Evolutionary conservation across 345 rosid species (phyloP).

Genomic region (Carallia pectinifolia): DNA sequence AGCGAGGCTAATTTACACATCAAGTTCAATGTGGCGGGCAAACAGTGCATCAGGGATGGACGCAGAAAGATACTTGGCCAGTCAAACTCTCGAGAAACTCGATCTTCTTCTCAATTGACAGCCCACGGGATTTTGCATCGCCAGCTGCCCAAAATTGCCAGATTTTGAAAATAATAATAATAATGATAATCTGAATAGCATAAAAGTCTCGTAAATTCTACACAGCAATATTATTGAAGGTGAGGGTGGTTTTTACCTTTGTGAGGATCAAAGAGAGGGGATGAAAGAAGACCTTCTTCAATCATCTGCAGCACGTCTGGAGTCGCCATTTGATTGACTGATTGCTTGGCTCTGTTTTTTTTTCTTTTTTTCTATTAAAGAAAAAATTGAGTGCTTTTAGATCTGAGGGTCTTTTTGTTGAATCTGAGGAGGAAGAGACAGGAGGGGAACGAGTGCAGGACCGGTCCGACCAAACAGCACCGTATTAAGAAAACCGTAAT

Average conservation of each 20-base stretch:
- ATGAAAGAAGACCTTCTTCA: slow-evolving; percentile 45
- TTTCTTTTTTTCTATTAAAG: no score
- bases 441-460: no score
- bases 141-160: slow-evolving; percentile 44
- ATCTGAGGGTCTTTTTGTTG: no score
- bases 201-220: not conserved
- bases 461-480: no score
- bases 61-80: slow-evolving; percentile 54
- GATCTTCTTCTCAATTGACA: slow-evolving; percentile 85
- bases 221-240: not conserved
- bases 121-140: slow-evolving; percentile 47
- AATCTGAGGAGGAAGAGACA: no score
- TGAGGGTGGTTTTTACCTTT: slow-evolving; percentile 36
- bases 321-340: slow-evolving; percentile 59
- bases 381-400: not conserved
- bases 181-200: no score
- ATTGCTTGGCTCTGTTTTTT: not conserved
- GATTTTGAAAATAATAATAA: not conserved
- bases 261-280: slow-evolving; percentile 42
- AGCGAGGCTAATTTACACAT: no score
- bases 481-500: no score
- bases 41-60: not conserved
- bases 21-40: not conserved
- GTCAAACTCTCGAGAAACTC: slow-evolving; percentile 83
- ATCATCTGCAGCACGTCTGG: slow-evolving; percentile 56